phyloP scores from a whole-genome alignment of 2,329 filamentous ascomycete genomes.

The Penicillium thymicola region DNA sequence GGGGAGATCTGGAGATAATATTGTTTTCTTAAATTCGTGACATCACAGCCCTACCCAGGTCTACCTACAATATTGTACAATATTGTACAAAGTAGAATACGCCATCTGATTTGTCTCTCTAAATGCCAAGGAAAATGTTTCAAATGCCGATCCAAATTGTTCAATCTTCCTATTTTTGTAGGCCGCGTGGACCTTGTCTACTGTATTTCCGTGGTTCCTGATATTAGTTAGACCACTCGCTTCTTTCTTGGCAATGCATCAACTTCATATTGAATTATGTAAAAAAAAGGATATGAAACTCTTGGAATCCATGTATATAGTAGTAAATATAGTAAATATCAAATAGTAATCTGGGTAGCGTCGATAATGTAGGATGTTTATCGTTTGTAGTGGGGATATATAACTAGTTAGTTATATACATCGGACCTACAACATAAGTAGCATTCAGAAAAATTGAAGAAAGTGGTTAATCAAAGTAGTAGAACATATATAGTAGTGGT shows the following conservation, averaged over 20 bases:
- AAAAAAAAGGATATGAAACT: not conserved
- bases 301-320: not conserved
- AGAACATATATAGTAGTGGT: not conserved
- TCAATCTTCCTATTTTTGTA: not conserved
- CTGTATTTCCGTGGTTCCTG: slow-evolving; percentile 1
- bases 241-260: not conserved
- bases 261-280: not conserved
- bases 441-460: too few relatives aligned
- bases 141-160: not conserved
- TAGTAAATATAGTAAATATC: not conserved
- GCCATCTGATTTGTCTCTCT: not conserved
- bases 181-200: slow-evolving; percentile 1
- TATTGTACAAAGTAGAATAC: too few relatives aligned
- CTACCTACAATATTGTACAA: not conserved
- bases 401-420: too few relatives aligned
- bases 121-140: slow-evolving; percentile 1
- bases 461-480: too few relatives aligned
- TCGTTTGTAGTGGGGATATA: not conserved
- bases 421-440: too few relatives aligned
- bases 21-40: not conserved
- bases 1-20: slow-evolving; percentile 3
- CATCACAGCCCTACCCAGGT: slow-evolving; percentile 15
- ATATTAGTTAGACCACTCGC: not conserved
- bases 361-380: not conserved
- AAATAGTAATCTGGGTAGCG: not conserved